A percentile compares a stretch with the other conserved stretches of the same genome.
Evolutionary conservation across 2,329 filamentous ascomycete genomes (phyloP).

Genomic region (Aplosporella prunicola): DNA sequence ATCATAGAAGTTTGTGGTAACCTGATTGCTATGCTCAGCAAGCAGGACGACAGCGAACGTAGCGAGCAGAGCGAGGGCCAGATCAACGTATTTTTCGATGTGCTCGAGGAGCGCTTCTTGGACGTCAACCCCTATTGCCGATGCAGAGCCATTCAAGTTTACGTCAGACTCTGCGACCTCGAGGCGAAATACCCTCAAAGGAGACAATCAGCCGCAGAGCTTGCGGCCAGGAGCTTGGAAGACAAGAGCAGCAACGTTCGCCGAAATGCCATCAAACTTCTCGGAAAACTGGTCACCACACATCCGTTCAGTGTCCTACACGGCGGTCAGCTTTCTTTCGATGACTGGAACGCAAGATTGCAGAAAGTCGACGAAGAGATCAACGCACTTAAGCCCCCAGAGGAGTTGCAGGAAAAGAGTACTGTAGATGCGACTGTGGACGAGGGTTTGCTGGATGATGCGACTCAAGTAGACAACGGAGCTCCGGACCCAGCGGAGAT

Average conservation of each 20-base stretch:
- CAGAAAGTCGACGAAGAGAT: slow-evolving; percentile 78
- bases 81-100: slow-evolving; percentile 93
- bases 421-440: slow-evolving; percentile 63
- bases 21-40: slow-evolving; percentile 81
- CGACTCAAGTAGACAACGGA: slow-evolving; percentile 60
- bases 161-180: slow-evolving; percentile 83
- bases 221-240: slow-evolving; percentile 80
- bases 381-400: slow-evolving; percentile 69
- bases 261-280: slow-evolving; percentile 85
- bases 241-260: slow-evolving; percentile 98
- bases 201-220: slow-evolving; percentile 74
- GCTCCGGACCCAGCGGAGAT: slow-evolving; percentile 57
- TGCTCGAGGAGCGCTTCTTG: slow-evolving; percentile 89
- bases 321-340: slow-evolving; percentile 64
- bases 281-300: slow-evolving; percentile 80
- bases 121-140: slow-evolving; percentile 96
- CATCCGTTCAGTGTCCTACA: slow-evolving; percentile 92
- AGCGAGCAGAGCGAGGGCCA: slow-evolving; percentile 91
- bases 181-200: slow-evolving; percentile 93
- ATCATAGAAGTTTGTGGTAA: slow-evolving; percentile 97
- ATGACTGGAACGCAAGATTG: slow-evolving; percentile 76
- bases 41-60: slow-evolving; percentile 64
- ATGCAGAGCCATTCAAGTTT: slow-evolving; percentile 86
- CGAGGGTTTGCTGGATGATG: slow-evolving; percentile 72
- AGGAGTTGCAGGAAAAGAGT: slow-evolving; percentile 60